Evolutionary conservation across 371 early-diverging fungal genomes (phyloP), one percentile per base, ranked within the genome.

Genomic region (Mortierella sp.): DNA sequence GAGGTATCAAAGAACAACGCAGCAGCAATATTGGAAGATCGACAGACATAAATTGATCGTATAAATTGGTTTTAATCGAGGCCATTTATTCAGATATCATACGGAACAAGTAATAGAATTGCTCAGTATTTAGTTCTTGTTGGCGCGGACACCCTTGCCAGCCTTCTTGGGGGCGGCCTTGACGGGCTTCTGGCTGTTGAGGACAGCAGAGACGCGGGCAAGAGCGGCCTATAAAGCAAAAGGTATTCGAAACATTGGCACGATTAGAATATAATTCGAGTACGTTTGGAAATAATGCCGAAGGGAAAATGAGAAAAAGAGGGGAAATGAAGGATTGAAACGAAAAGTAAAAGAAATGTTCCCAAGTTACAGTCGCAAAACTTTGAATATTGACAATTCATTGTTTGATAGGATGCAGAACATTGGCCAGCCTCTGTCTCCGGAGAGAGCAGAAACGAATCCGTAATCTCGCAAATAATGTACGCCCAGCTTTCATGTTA

Each of bases 171-270:
- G 68, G 62, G 67, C 69, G 61, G 81, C 81, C 87, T 92, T 91
- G 68, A 73, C 72, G 78, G 89, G 80, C 76, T 83, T 83, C 79
- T 90, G 90, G 75, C 82, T 64, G 67, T 85, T 84, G 76, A 89
- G 70, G 83, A 95, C 80, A 55, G 92, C 87, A 50, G 90, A 84
- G 56, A 90, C 89, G 79, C 95, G 93, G 75, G 92, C 93, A 79
- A 93, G 87, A 70, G 95, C 93, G 70, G 89, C 91, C 88, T 88
- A 80, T 39, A 46, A 39, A n/a, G 37, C 50, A 6, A 2, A 44
- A 31, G 49, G 50, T 24, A 37, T 6, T n/a, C 23, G n/a, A 26
- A 52, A 52, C 4, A n/a, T 14, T 6, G 28, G 3, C n/a, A n/a
- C n/a, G n/a, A 15, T 6, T 52, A 9, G 26, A 7, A 31, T 17